Conservation (phyloP, 2,329 filamentous ascomycete genomes). For the Arthrinium phaeospermum region DNA sequence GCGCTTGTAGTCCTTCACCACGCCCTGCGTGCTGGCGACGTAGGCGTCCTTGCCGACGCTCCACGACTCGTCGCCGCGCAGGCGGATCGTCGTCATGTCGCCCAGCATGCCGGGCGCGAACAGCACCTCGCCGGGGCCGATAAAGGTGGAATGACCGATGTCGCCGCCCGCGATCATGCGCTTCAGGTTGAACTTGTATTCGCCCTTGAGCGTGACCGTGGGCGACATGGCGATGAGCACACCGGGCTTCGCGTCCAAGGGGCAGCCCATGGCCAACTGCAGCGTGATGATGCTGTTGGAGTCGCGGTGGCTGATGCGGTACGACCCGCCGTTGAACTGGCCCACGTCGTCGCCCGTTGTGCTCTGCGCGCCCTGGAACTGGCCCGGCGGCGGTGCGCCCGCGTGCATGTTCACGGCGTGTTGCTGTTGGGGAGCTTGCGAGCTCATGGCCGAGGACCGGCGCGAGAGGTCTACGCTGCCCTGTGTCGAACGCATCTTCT, state of each 20-base stretch:
- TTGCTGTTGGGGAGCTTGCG: slow-evolving; percentile 15
- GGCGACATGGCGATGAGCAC: slow-evolving; percentile 96
- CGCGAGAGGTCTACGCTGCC: slow-evolving; percentile 26
- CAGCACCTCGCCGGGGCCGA: slow-evolving; percentile 88
- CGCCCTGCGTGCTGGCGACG: slow-evolving; percentile 83
- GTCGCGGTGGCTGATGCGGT: slow-evolving; percentile 90
- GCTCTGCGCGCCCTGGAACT: slow-evolving; percentile 66
- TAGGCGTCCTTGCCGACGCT: slow-evolving; percentile 86
- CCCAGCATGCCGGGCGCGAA: slow-evolving; percentile 81
- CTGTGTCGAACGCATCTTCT: slow-evolving; percentile 34
- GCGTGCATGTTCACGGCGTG: slow-evolving; percentile 36
- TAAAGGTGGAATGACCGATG: slow-evolving; percentile 78
- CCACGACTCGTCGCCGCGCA: slow-evolving; percentile 78
- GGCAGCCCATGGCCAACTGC: slow-evolving; percentile 88
- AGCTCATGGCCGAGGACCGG: slow-evolving; percentile 25
- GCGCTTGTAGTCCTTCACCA: slow-evolving; percentile 84
- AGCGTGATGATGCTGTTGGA: slow-evolving; percentile 88
- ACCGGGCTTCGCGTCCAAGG: slow-evolving; percentile 80
- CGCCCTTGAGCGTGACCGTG: slow-evolving; percentile 81
- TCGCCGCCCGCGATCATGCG: slow-evolving; percentile 87
- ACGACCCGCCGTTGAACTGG: slow-evolving; percentile 97
- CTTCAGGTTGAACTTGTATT: slow-evolving; percentile 85
- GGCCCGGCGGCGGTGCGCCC: slow-evolving; percentile 50
- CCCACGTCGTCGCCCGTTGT: slow-evolving; percentile 82
- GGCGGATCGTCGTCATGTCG: slow-evolving; percentile 81